Evolutionary conservation across 179 eudicot species (phyloP).

Genomic region (Corrigiola litoralis): DNA sequence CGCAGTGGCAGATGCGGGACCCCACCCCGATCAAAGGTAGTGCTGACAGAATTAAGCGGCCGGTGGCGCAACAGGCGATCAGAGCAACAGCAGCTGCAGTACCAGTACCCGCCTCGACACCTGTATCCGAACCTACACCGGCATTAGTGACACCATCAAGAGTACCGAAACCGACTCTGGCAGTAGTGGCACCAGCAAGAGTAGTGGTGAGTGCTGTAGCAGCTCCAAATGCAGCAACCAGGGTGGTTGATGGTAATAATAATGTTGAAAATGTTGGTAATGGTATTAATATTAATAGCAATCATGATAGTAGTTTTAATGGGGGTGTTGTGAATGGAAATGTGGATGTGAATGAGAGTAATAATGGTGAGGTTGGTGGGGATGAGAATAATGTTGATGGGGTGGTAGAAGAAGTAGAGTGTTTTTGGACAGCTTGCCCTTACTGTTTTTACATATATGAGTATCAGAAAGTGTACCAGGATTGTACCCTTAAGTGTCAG

Average conservation of each 20-base stretch:
- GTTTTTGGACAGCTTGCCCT: conserved; percentile 92
- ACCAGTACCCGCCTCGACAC: not conserved
- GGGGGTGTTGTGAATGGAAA: not conserved
- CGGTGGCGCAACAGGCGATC: too few species aligned
- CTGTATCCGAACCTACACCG: not conserved
- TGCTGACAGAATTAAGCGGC: conserved; percentile 15
- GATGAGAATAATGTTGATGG: conserved; percentile 9
- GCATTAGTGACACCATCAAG: not conserved
- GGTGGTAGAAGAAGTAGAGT: conserved; percentile 14
- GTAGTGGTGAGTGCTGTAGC: not conserved
- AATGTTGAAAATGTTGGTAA: conserved; percentile 5
- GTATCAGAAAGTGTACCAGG: conserved; percentile 52
- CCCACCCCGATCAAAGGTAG: conserved; percentile 24
- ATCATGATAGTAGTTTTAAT: not conserved
- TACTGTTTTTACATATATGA: conserved; percentile 75
- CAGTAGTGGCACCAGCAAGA: not conserved
- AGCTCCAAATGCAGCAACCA: not conserved
- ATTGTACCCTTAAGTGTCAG: conserved; percentile 71
- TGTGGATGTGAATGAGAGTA: not conserved
- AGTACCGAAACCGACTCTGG: too few species aligned
- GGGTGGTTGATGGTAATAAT: conserved; percentile 9
- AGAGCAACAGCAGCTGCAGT: not conserved
- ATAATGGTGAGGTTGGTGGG: conserved; percentile 4
- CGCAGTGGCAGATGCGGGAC: conserved; percentile 34
- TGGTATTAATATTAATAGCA: not conserved